Evolutionary conservation across 2,329 filamentous ascomycete species (phyloP), one percentile per base, ranked within the genome.

Genomic region (Fusarium oxysporum): DNA sequence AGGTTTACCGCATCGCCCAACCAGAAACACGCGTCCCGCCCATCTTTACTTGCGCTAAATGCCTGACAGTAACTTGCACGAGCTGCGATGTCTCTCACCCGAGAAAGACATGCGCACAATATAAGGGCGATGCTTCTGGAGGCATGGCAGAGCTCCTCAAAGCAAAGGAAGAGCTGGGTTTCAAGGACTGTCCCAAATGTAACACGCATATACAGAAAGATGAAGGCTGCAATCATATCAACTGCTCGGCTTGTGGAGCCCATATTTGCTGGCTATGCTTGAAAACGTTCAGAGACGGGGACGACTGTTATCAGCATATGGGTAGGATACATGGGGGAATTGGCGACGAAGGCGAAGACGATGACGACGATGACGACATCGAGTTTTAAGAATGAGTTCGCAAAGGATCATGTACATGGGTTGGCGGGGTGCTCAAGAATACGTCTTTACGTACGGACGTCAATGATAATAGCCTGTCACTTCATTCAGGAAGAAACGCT

Each of bases 241-340:
- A 65, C 0, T 88, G 86, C 65, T 44, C 33, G 2, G 72, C 67
- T 1, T 88, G 86, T 62, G 68, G 76, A 5, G 71, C 79, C 3
- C 83, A 87, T 62, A 85, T 87, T 35, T 88, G 86, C 66, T 88
- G 85, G 85, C 78, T 82, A 6, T 88, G 86, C 64, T 67, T 86
- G 76, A 63, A 60, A 17, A 73, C 72, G 0, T 86, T 86, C 23
- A 1, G 13, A 2, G 8, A 37, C 6, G 28, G 21, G 1, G 16
- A 13, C 2, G 48, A 48, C 1, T 69, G 62, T 21, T 70, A 70
- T 14, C 5, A 0, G 8, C 68, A 70, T 19, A 37, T 70, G 55
- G 32, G 35, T 8, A 44, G 19, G 41, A 25, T 59, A 8, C 65
- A 69, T 3, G 59, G 65, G 3, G 48, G 43, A 8, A 51, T 63